Base-by-base conservation (phyloP, 1,139 yeast genomes). In the Geotrichum europaeum region DNA sequence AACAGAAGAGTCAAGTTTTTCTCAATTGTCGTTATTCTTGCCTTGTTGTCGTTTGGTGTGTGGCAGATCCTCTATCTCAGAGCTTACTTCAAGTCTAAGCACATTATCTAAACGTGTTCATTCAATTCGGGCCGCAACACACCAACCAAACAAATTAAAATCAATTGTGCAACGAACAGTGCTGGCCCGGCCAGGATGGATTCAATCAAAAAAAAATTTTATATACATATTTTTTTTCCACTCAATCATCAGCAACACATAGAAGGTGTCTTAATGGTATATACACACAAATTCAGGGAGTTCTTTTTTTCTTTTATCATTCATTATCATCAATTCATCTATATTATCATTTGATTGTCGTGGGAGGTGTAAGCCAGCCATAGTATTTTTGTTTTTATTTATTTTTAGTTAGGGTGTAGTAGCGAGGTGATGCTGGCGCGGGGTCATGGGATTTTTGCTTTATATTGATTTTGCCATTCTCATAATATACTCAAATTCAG, bases 21-120 rank as follows among this genome's bases (percentile, higher is more conserved):
- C 74, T 89, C 96, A 36, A 69, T 88, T 54, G 72, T 85, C 51
- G 84, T 90, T 65, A 80, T 91, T 64, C 40, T 86, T 51, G 79
- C 91, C 45, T 81, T 94, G 73, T 72, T 91, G 59, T 84, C 85
- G 32, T 84, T 94, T 68, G 97, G 97, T 54, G 85, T 81, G 54
- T 92, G 97, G 96, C 98, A 92, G 79, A 82, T 94, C 66, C 84
- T 85, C 71, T 92, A 94, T 78, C 83, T 92, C 78, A 87, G 96
- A 78, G 87, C 88, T 74, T 92, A 89, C 80, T 92, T 92, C 85
- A 87, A 89, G 77, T 87, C 96, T 61, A 92, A 92, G 79, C 97
- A 92, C 73, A 92, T 92, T 71, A 86, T 92, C 68, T 92, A 79
- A 76, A 24, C 49, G 49, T 36, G 15, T 36, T 36, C 6, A 15